Evolutionary conservation across 139 green algal species (phyloP).

Genomic region (Chlamydomonas applanata): DNA sequence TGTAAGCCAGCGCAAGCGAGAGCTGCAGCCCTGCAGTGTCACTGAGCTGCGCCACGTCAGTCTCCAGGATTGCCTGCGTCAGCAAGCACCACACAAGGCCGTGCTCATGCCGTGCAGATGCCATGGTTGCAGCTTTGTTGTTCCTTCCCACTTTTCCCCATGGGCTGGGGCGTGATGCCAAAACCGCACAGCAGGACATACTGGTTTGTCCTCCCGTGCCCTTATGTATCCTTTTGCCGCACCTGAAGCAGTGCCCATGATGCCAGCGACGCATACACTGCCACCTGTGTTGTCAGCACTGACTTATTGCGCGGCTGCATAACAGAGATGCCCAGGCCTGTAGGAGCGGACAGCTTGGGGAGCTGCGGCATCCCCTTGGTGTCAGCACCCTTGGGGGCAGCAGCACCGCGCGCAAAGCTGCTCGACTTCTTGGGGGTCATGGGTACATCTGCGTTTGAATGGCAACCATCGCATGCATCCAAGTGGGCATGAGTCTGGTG

Average conservation of each 20-base stretch:
- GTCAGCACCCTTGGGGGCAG: background rate
- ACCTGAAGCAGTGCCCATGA: conserved; percentile 56
- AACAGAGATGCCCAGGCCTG: conserved; percentile 16
- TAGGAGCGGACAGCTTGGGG: conserved; percentile 12
- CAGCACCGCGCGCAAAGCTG: background rate
- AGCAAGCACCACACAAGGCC: too few species aligned
- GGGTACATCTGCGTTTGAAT: conserved; percentile 1
- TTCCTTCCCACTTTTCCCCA: too few species aligned
- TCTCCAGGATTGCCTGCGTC: conserved; percentile 56
- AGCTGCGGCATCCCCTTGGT: background rate
- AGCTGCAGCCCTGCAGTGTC: conserved; percentile 79
- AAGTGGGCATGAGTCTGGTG: too few species aligned
- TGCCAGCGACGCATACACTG: conserved; percentile 25
- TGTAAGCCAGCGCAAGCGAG: conserved; percentile 61
- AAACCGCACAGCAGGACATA: too few species aligned
- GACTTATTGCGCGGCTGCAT: conserved; percentile 10
- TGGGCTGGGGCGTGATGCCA: too few species aligned
- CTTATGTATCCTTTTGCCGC: too few species aligned
- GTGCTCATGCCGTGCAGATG: too few species aligned
- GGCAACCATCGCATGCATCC: too few species aligned
- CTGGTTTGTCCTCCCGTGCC: too few species aligned
- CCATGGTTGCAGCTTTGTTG: too few species aligned
- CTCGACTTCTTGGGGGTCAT: conserved; percentile 5
- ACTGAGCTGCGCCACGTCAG: conserved; percentile 37
- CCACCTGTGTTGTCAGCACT: background rate